Evolutionary conservation across 805 yeast species (phyloP).

Genomic region (Kurtzmaniella fragi): DNA sequence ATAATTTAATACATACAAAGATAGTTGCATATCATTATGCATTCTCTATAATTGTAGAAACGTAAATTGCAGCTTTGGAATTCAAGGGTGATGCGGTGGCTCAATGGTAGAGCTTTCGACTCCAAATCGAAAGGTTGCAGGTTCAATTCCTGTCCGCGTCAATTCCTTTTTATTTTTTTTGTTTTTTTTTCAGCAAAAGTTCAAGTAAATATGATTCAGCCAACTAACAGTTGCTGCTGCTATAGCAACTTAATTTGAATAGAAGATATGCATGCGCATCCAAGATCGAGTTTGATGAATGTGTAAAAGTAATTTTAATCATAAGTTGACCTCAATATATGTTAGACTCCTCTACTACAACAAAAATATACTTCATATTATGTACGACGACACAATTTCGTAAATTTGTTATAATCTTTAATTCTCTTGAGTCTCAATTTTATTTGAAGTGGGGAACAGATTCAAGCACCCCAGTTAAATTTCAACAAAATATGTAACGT

Average conservation of each 20-base stretch:
- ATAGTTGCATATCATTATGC: neutral
- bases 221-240: neutral
- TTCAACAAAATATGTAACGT: no score
- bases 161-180: conserved; percentile 12
- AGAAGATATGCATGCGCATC: no score
- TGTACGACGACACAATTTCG: neutral
- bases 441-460: no score
- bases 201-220: neutral
- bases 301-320: no score
- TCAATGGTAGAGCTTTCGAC: conserved; percentile 41
- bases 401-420: no score
- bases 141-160: conserved; percentile 86
- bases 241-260: no score
- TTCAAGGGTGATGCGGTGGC: conserved; percentile 25
- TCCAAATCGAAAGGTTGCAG: conserved; percentile 76
- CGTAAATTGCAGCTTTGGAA: neutral
- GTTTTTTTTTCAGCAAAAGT: neutral
- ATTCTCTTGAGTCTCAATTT: no score
- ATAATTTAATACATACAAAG: conserved; percentile 7
- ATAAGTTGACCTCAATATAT: no score
- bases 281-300: no score
- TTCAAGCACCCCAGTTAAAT: no score
- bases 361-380: neutral
- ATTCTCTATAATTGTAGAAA: neutral
- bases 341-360: neutral